A percentile compares a stretch with the other conserved stretches of the same genome.
Evolutionary conservation across 176 grass and related monocot species (phyloP).

Genomic region (Raddia distichophylla): DNA sequence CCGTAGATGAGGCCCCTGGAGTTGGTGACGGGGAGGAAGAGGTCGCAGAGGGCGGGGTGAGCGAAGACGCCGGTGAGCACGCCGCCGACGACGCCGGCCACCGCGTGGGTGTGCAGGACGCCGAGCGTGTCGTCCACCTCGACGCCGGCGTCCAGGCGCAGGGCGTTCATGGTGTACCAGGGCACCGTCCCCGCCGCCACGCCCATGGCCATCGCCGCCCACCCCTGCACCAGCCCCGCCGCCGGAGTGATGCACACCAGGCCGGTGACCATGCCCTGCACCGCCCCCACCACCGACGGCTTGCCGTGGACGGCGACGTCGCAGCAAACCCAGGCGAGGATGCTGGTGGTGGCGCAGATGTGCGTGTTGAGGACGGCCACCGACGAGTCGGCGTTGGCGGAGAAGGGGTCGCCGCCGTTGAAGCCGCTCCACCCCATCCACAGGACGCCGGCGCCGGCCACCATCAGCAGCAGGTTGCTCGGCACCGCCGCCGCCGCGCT

Average conservation of each 20-base stretch:
- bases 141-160: too few species aligned
- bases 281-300: conserved; percentile 43
- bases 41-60: too few species aligned
- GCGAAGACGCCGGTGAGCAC: too few species aligned
- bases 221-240: conserved; percentile 28
- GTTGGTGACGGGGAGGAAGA: too few species aligned
- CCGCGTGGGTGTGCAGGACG: too few species aligned
- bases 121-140: too few species aligned
- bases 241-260: conserved; percentile 65
- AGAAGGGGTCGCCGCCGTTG: conserved; percentile 57
- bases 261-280: conserved; percentile 63
- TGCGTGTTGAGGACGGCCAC: conserved; percentile 56
- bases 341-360: conserved; percentile 51
- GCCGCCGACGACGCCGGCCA: too few species aligned
- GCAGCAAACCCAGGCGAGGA: conserved; percentile 52
- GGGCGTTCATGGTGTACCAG: too few species aligned
- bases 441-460: conserved; percentile 45
- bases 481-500: background rate
- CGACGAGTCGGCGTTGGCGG: conserved; percentile 44
- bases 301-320: conserved; percentile 41
- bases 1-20: too few species aligned
- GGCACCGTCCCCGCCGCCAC: too few species aligned
- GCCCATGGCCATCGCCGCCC: too few species aligned
- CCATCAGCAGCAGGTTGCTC: conserved; percentile 48
- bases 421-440: conserved; percentile 61